phyloP scores from a whole-genome alignment of 192 early-diverging fungal genomes.

The Geranomyces variabilis region DNA sequence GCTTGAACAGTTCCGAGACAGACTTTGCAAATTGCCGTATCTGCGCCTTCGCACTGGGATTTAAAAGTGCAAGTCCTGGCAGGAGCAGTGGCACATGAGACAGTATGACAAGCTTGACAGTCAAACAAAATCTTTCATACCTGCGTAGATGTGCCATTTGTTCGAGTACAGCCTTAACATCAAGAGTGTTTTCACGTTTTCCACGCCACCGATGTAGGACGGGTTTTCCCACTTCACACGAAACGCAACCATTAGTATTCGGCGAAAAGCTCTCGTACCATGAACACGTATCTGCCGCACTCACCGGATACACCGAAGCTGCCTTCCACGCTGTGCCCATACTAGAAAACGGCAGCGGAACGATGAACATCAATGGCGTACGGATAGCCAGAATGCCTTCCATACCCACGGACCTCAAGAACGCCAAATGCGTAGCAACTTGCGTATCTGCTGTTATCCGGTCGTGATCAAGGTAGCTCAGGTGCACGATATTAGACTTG shows the following conservation, averaged over 20 bases:
- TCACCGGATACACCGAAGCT: constrained; percentile 77
- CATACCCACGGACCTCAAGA: constrained; percentile 66
- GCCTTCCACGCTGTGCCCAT: constrained; percentile 95
- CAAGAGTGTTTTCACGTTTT: constrained; percentile 96
- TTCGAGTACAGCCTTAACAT: constrained; percentile 89
- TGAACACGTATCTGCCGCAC: constrained; percentile 12
- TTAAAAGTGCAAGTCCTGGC: constrained; percentile 84
- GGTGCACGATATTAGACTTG: constrained; percentile 79
- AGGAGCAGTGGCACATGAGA: constrained; percentile 25
- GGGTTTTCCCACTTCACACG: constrained; percentile 76
- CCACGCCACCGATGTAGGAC: constrained; percentile 89
- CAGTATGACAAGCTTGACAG: neutral
- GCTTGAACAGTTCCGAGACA: constrained; percentile 87
- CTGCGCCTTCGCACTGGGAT: constrained; percentile 83
- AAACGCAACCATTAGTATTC: neutral
- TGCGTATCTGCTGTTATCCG: constrained; percentile 97
- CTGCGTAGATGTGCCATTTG: constrained; percentile 98
- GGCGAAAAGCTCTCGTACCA: no score
- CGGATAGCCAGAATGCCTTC: no score
- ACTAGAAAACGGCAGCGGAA: constrained; percentile 36
- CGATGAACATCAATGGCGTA: no score
- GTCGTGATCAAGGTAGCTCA: constrained; percentile 87
- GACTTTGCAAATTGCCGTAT: constrained; percentile 87
- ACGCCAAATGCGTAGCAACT: constrained; percentile 94
- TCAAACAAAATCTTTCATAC: constrained; percentile 40